These are phyloP conservation scores for Spathaspora boniae DNA, from an alignment of 805 yeast genomes.

Conservation along the genomic window DNA sequence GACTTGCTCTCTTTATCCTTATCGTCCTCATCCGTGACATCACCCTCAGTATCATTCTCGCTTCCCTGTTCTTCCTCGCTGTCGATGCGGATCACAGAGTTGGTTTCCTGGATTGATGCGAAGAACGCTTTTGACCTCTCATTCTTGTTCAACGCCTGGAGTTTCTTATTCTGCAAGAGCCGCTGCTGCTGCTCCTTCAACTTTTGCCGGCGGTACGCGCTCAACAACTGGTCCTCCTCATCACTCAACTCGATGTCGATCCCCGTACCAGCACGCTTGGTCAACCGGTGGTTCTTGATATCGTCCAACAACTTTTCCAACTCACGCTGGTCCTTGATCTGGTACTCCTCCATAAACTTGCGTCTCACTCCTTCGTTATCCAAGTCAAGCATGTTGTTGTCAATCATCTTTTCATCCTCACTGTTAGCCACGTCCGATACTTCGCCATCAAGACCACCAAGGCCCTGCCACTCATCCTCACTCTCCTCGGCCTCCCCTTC, in stretches of 20 bases:
- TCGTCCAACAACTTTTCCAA: slow-evolving; percentile 68
- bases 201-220: slow-evolving; percentile 43
- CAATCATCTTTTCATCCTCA: slow-evolving; percentile 76
- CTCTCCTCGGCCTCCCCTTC: slow-evolving; percentile 87
- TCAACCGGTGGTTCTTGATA: slow-evolving; percentile 66
- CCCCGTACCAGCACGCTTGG: slow-evolving; percentile 51
- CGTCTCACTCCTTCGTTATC: slow-evolving; percentile 58
- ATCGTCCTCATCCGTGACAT: slow-evolving; percentile 17
- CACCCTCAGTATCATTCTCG: slow-evolving; percentile 24
- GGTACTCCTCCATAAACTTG: slow-evolving; percentile 56
- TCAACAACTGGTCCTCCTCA: slow-evolving; percentile 63
- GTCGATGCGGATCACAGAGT: slow-evolving; percentile 22
- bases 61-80: slow-evolving; percentile 20
- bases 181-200: slow-evolving; percentile 47
- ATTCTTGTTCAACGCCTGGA: slow-evolving; percentile 44
- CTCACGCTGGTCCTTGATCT: slow-evolving; percentile 57
- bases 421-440: slow-evolving; percentile 55
- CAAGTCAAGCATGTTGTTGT: slow-evolving; percentile 58
- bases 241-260: slow-evolving; percentile 66
- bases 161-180: slow-evolving; percentile 44
- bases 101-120: slow-evolving; percentile 54
- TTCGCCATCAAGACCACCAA: slow-evolving; percentile 72
- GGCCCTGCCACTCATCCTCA: slow-evolving; percentile 83
- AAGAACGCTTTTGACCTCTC: slow-evolving; percentile 66
- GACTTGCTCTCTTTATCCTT: slow-evolving; percentile 16